Base-by-base conservation (phyloP, 1,284 basidiomycete genomes). In the Cutaneotrichosporon sp. region DNA sequence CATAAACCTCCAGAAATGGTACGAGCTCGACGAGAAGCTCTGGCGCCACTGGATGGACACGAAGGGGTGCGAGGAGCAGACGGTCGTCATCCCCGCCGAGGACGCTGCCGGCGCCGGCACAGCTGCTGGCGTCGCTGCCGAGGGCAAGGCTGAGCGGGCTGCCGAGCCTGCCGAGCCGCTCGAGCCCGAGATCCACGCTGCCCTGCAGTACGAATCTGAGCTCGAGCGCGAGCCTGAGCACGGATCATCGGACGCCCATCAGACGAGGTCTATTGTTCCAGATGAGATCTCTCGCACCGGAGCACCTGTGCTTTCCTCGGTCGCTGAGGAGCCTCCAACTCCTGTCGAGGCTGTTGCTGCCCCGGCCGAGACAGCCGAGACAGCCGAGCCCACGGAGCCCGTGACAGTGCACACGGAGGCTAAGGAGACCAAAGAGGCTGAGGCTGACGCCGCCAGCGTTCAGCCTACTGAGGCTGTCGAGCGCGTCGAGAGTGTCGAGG, bases 11-110 rank as follows among this genome's bases (percentile, higher is more conserved):
- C 68, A 65, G 38, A 81, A 81, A 60, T 97, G 90, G 88, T 80
- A 80, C 55, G 75, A 81, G 59, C 74, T 91, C 53, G 92, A 97
- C 72, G 70, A 74, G 54, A 78, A 81, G 61, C 86, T 94, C 61
- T 74, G 71, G 74, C 61, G 58, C 38, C 41, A 68, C 52, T 70
- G 84, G 84, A 16, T 49, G 4, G 51, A 59, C 14, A 65, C 62
- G 3, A 65, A 63, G 22, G 48, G 48, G 14, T 22, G 6, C 42
- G 42, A 44, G 42, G 42, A 44, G 29, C 42, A 31, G 19, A 44
- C 29, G n/a, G 29, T 44, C 42, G 27, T 44, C 17, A 44, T 44
- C 19, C 19, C 19, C 27, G 42, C 42, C 19, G 42, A 44, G 29
- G n/a, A n/a, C n/a, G n/a, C n/a, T n/a, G n/a, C n/a, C 19, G 42